Evolutionary conservation across 352 stramenopile genomes (phyloP).

Genomic region (Phytopythium helicoides): DNA sequence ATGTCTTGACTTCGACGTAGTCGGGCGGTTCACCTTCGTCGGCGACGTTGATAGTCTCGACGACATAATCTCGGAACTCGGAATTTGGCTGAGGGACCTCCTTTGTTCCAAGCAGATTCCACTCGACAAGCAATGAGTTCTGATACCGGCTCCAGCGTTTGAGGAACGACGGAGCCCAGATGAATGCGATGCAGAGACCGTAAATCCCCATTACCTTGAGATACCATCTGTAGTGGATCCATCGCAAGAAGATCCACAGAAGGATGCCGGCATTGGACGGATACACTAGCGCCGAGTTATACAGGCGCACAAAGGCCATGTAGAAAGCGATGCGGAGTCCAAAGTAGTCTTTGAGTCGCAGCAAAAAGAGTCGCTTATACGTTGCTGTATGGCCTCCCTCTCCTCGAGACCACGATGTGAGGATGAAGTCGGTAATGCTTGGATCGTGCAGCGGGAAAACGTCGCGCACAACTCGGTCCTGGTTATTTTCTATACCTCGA

Average conservation of each 20-base stretch:
- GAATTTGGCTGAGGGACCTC: constrained; percentile 50
- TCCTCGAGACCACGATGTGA: constrained; percentile 37
- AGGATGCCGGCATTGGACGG: constrained; percentile 37
- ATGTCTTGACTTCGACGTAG: constrained; percentile 59
- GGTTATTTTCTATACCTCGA: constrained; percentile 46
- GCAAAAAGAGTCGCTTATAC: constrained; percentile 40
- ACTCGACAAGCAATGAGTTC: constrained; percentile 62
- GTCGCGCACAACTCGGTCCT: constrained; percentile 45
- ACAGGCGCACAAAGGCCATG: constrained; percentile 56
- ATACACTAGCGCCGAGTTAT: constrained; percentile 49
- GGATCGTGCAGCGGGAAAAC: constrained; percentile 62
- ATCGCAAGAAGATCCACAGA: constrained; percentile 57
- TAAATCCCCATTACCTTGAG: constrained; percentile 49
- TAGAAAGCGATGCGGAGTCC: constrained; percentile 59
- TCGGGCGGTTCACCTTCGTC: constrained; percentile 48
- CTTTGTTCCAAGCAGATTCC: constrained; percentile 51
- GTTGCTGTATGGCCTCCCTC: constrained; percentile 12
- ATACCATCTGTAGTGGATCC: constrained; percentile 56
- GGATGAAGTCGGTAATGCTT: constrained; percentile 61
- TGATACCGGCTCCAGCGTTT: constrained; percentile 62
- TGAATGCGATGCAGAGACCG: constrained; percentile 41
- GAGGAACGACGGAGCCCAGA: constrained; percentile 56
- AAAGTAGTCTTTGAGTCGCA: constrained; percentile 67
- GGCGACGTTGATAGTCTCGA: constrained; percentile 67
- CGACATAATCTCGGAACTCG: constrained; percentile 47